Conservation (phyloP, 2,329 filamentous ascomycete genomes). For the Colletotrichum liriopes region DNA sequence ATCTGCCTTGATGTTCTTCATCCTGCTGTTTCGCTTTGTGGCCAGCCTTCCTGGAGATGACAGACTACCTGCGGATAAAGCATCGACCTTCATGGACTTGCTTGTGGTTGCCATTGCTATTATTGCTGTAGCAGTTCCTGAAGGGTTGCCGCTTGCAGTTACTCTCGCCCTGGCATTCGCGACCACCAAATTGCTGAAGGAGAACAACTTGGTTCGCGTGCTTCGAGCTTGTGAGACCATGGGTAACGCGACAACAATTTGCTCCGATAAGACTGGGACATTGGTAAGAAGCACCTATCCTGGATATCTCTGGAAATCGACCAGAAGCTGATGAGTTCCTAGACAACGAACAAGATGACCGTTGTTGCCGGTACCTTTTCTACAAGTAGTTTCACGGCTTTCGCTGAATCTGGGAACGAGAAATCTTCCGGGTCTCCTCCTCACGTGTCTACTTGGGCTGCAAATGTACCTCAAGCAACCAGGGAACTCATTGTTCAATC, state of each 20-base stretch:
- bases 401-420: slow-evolving; percentile 71
- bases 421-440: slow-evolving; percentile 59
- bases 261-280: slow-evolving; percentile 69
- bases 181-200: slow-evolving; percentile 78
- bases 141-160: slow-evolving; percentile 77
- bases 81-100: slow-evolving; percentile 69
- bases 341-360: slow-evolving; percentile 50
- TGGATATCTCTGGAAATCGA: not conserved
- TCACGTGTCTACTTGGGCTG: slow-evolving; percentile 3
- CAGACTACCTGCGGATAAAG: slow-evolving; percentile 68
- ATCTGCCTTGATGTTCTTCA: slow-evolving; percentile 77
- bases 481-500: slow-evolving; percentile 69
- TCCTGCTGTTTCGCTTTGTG: slow-evolving; percentile 84
- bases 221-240: slow-evolving; percentile 81
- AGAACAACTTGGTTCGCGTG: slow-evolving; percentile 79
- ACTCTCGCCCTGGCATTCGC: slow-evolving; percentile 79
- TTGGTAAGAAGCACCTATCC: not conserved
- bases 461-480: slow-evolving; percentile 42
- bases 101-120: slow-evolving; percentile 77
- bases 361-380: slow-evolving; percentile 56
- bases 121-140: slow-evolving; percentile 77
- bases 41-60: slow-evolving; percentile 65
- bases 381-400: slow-evolving; percentile 53
- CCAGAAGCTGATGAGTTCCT: not conserved
- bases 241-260: slow-evolving; percentile 81